Conservation (phyloP, 306 rosid genomes). For the Biancaea sappan region DNA sequence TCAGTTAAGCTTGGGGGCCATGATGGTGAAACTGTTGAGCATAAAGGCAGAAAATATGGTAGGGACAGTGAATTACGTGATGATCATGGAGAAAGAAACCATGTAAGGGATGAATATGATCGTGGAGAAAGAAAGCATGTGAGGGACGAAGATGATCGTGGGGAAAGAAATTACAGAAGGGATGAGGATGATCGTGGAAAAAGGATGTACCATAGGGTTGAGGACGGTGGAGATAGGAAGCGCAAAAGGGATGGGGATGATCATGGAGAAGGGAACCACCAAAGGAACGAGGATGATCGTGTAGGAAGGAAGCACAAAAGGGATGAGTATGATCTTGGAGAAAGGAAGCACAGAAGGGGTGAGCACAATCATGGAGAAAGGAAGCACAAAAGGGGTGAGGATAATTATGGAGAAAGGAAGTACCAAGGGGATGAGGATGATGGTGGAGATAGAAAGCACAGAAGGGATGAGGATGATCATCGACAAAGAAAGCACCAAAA, state of each 20-base stretch:
- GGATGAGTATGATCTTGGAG: constrained; percentile 21
- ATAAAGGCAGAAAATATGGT: constrained; percentile 36
- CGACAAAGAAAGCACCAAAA: constrained; percentile 1
- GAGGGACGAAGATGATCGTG: too few species aligned
- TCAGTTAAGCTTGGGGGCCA: constrained; percentile 30
- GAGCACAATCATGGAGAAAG: constrained; percentile 21
- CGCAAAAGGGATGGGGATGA: constrained; percentile 22
- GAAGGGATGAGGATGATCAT: constrained; percentile 9
- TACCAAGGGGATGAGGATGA: neutral
- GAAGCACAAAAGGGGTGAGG: constrained; percentile 24
- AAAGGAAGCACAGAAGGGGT: constrained; percentile 10
- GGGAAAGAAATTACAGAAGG: too few species aligned
- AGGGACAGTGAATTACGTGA: constrained; percentile 45
- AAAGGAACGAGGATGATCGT: constrained; percentile 16
- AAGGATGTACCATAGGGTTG: constrained; percentile 30
- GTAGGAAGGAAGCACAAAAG: constrained; percentile 16
- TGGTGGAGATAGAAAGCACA: constrained; percentile 22
- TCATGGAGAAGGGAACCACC: neutral
- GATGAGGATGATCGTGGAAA: constrained; percentile 37
- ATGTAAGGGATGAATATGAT: too few species aligned
- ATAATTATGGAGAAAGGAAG: constrained; percentile 21
- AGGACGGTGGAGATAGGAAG: neutral
- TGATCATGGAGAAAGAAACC: constrained; percentile 38
- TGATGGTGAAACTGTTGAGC: constrained; percentile 40
- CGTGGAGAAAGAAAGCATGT: too few species aligned